These are phyloP conservation scores for Mucor indicus DNA, from an alignment of 371 early-diverging fungal genomes.

Conservation along the genomic window DNA sequence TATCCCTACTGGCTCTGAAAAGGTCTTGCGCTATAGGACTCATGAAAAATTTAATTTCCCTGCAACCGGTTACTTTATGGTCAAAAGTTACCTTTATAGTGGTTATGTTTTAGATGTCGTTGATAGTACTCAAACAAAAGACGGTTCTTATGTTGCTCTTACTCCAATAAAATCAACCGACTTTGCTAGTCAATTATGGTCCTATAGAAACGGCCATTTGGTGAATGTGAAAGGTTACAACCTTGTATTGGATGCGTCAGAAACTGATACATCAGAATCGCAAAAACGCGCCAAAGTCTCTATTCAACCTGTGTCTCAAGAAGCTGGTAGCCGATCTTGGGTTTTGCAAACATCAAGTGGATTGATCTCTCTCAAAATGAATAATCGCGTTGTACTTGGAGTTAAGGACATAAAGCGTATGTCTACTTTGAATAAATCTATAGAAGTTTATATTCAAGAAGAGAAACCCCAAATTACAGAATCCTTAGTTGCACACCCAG, in stretches of 20 bases:
- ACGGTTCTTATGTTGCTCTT: slow-evolving; percentile 30
- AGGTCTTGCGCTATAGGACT: slow-evolving; percentile 33
- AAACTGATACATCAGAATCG: slow-evolving; percentile 14
- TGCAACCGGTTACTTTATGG: slow-evolving; percentile 36
- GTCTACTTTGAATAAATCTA: slow-evolving; percentile 3
- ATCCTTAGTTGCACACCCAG: slow-evolving; percentile 27
- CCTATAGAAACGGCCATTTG: slow-evolving; percentile 48
- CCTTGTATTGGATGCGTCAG: slow-evolving; percentile 33
- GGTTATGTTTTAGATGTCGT: slow-evolving; percentile 39
- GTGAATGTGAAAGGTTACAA: slow-evolving; percentile 43
- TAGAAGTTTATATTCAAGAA: slow-evolving; percentile 39
- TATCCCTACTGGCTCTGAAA: slow-evolving; percentile 39
- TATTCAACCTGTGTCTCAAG: too few relatives aligned
- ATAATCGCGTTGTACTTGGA: slow-evolving; percentile 30
- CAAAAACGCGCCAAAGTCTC: too few relatives aligned
- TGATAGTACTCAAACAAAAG: slow-evolving; percentile 17
- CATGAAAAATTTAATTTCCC: slow-evolving; percentile 25
- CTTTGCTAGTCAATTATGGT: slow-evolving; percentile 54
- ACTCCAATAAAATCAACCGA: slow-evolving; percentile 28
- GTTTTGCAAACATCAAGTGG: slow-evolving; percentile 27
- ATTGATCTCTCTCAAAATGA: slow-evolving; percentile 25
- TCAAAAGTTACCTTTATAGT: slow-evolving; percentile 42
- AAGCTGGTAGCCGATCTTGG: slow-evolving; percentile 41
- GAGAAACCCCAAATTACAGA: slow-evolving; percentile 26
- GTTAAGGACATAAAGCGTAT: slow-evolving; percentile 34